Percentiles rank a stretch among this genome's conserved stretches.
Conservation (phyloP, 164 flowering plant genomes). For the Vitis vinifera region DNA sequence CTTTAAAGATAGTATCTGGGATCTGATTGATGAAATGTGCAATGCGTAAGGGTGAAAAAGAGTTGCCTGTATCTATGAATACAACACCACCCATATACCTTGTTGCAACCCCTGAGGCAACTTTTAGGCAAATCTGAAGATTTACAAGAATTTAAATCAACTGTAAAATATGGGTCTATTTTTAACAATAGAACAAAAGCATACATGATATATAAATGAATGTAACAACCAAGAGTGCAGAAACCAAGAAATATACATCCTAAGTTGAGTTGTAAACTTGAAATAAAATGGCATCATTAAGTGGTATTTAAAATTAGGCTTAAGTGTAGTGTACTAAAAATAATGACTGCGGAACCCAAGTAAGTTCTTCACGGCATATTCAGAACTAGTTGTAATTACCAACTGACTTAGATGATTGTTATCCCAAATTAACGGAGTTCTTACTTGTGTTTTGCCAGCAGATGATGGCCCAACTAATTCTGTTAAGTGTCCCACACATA, state of each 20-base stretch:
- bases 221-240: not conserved
- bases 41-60: conserved; percentile 75
- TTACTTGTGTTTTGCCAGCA: conserved; percentile 90
- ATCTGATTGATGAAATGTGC: conserved; percentile 29
- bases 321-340: not conserved
- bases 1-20: conserved; percentile 20
- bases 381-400: not conserved
- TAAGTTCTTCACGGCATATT: not conserved
- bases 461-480: conserved; percentile 89
- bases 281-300: not conserved
- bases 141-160: not conserved
- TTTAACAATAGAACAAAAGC: not conserved
- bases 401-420: not conserved
- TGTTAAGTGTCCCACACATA: conserved; percentile 60
- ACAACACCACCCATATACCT: conserved; percentile 41
- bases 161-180: not conserved
- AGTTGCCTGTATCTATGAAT: conserved; percentile 74
- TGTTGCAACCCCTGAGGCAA: conserved; percentile 59
- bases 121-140: conserved; percentile 68
- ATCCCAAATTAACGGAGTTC: not conserved
- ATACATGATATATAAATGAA: not conserved
- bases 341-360: not conserved
- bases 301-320: not conserved
- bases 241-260: not conserved
- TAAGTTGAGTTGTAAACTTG: not conserved